Evolutionary conservation across 306 rosid genomes (phyloP), one percentile per base, ranked within the genome.

Genomic region (Elaeagnus macrophylla): DNA sequence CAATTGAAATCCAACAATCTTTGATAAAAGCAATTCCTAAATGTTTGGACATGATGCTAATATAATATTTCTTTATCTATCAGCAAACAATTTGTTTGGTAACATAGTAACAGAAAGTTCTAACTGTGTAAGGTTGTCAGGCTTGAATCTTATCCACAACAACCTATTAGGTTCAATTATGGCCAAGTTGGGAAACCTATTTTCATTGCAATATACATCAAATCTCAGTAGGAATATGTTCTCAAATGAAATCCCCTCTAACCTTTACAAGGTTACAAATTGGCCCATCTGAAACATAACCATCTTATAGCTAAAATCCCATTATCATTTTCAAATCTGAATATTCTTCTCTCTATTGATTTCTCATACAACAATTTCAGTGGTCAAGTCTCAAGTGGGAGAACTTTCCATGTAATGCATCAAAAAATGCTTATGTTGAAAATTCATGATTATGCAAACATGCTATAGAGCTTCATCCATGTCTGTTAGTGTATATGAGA

Each of bases 161-260:
- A 56, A 48, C 15, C 53, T 80, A 35, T 67, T 77, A 14, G 77
- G 87, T 13, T 71, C 56, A 58, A 61, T 84, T 43, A 79, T 81
- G 0, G 10, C 37, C 11, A 81, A 78, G 60, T 68, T 78, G 48
- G 85, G 88, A 19, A 68, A 78, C 54, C 45, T 76, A 39, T 59
- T 39, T 47, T 39, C 61, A 7, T 61, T 83, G n/a, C 71, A 40
- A 12, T 17, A 35, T 62, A 0, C 60, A 25, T 56, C 81, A 60
- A 83, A 84, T 59, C 69, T 84, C 37, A 84, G 83, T 59, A 71
- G 77, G 63, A 81, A 84, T 67, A 59, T 57, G 19, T 69, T 84
- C 20, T 73, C 77, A 0, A 85, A 85, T 1, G 15, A 50, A 51
- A 66, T 84, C 56, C 88, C 93, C 12, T 61, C 53, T 54, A 76